Evolutionary conservation across 148 eudicot genomes (phyloP), one percentile per base, ranked within the genome.

Genomic region (Cornus florida): DNA sequence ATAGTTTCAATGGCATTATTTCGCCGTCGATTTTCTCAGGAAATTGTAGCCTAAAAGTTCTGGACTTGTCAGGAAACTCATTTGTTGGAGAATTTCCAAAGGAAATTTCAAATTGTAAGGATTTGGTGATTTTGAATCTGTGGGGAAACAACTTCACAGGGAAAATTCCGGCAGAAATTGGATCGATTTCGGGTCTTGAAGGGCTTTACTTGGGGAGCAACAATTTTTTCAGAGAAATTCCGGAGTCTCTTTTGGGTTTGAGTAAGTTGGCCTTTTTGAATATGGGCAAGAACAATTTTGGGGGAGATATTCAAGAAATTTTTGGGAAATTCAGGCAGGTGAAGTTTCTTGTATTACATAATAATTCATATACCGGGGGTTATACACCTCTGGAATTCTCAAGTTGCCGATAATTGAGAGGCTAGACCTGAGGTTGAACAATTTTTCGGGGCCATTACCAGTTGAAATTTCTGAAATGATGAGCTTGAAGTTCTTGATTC

Each of bases 361-460:
- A 75, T 16, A 96, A 96, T 86, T 71, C 79, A n/a, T 92, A 89
- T 82, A 79, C 82, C 0, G 90, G 85, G 12, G 99, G 41, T 69
- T 96, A 71, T n/a, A 67, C 62, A 83, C 97, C 0, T 93, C 99
- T 16, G 93, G 98, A 22, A 86, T 96, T 76, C 84, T 93, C 39
- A 73, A 77, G 5, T 81, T 93, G 69, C 82, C 91, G 0, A 92
- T 84, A 67, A 71, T 96, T 68, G 75, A 77, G 39, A 82, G 97
- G 74, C 56, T 96, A 74, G 99, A 93, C 83, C 84, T 96, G 62
- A 93, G 98, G 66, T 88, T 77, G 86, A 96, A 96, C 88, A 83
- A 80, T 14, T 91, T 96, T 72, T 71, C 94, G 3, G 98, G 99
- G 50, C 85, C 84, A 66, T 91, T 96, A 75, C 98, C 99, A 0